Evolutionary conservation across 768 basidiomycete genomes (phyloP), one percentile per base, ranked within the genome.

Genomic region (Udeniomyces megalosporus): DNA sequence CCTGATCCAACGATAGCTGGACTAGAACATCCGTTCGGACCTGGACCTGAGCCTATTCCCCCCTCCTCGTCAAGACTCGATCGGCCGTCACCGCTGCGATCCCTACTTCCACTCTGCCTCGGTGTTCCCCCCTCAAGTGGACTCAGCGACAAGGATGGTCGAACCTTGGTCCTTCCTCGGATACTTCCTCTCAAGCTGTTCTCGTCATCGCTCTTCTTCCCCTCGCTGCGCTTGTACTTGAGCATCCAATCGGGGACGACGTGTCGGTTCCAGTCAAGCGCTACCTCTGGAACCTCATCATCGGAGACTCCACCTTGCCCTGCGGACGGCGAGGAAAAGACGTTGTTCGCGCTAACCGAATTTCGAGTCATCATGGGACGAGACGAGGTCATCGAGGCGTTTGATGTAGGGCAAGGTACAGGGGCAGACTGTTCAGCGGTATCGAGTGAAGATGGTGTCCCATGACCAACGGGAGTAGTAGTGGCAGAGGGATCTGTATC

Each of bases 201-300:
- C 49, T 60, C 58, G 32, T 60, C 58, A 49, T 60, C 58, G 50
- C 58, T 60, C 50, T 29, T 61, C 42, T 14, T 61, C 58, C 66
- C 62, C 61, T 51, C 68, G 49, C 60, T 67, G 32, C 68, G 50
- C 60, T 68, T 64, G 63, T 70, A 67, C 70, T 66, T 69, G 49
- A 95, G 77, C 75, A 96, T 77, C 86, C 90, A 95, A 66, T 90
- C 82, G 4, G 95, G 93, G 52, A 99, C 83, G 64, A 99, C 95
- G 74, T 99, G 95, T n/a, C 86, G 80, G 72, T 99, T 86, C 66
- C 82, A 83, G 68, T 92, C 91, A 52, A 99, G 78, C 7, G 82
- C 82, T 15, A 99, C 95, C 73, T 97, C 93, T 1, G 95, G 95
- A 69, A 96, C 78, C 73, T 97, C 93, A 20, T 80, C 82, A 2